Conservation (phyloP, 495 filamentous ascomycete genomes). For the Cercophora samala region DNA sequence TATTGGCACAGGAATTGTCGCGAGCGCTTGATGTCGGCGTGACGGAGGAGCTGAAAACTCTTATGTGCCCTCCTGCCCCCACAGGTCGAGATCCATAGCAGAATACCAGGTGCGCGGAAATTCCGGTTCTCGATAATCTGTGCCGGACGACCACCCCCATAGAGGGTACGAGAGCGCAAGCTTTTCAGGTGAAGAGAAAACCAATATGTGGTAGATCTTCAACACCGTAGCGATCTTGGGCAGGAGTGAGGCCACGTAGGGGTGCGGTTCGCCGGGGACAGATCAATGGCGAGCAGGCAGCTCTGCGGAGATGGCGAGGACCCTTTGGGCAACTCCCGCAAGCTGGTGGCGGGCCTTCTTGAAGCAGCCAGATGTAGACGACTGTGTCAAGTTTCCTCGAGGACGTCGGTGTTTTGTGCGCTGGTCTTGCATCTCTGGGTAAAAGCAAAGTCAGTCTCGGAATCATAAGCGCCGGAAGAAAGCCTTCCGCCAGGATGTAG, state of each 20-base stretch:
- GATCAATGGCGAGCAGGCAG: neutral
- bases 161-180: neutral
- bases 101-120: neutral
- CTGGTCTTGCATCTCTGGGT: neutral
- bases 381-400: neutral
- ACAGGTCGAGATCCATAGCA: neutral
- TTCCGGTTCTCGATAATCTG: neutral
- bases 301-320: neutral
- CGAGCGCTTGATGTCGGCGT: neutral
- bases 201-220: neutral
- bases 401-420: neutral
- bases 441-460: conserved; percentile 12
- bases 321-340: neutral
- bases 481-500: conserved; percentile 7
- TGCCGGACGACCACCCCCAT: neutral
- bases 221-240: neutral
- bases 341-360: neutral
- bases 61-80: neutral
- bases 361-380: neutral
- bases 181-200: neutral
- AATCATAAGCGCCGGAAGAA: conserved; percentile 16
- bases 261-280: neutral
- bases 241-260: neutral
- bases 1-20: neutral
- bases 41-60: neutral